Evolutionary conservation across 768 basidiomycete genomes (phyloP), one percentile per base, ranked within the genome.

Genomic region (Chalciporus chontae): DNA sequence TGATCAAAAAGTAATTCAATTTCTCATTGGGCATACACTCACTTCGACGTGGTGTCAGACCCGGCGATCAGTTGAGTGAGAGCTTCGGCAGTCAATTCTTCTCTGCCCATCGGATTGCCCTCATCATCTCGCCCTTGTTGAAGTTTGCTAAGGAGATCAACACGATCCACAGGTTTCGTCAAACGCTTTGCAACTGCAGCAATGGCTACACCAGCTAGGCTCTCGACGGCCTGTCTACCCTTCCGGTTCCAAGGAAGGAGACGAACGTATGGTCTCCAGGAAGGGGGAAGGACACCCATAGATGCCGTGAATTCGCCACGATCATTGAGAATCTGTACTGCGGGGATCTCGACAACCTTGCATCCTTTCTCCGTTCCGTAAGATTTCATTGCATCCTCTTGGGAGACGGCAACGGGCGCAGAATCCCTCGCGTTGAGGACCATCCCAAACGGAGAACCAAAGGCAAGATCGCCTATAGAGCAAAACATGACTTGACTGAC

Each of bases 11-110:
- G 37, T 44, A 37, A 34, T 18, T 9, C 21, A n/a, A 23, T 26
- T 27, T 26, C 26, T 26, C 26, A 26, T 26, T 26, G 26, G 26
- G 8, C 26, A 8, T 23, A 34, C 32, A 38, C 84, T 52, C 57
- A 90, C 89, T 95, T 96, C 40, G 92, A 93, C 0, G 94, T 95
- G 1, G 93, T 96, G 60, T 96, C 93, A 4, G 86, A 88, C 1
- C 92, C 92, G 6, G 90, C 90, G 55, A 94, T 92, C 15, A 94
- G 76, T 42, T 92, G 80, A 1, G 91, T 92, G 17, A 90, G 68
- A 40, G 87, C 86, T 71, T 96, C 94, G 0, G 92, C 92, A 1
- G 91, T 95, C 48, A 96, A 69, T 63, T 95, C 94, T 57, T 81
- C 82, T 23, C 77, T 75, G 0, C 86, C 83, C 86, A 96, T 85